phyloP scores from a whole-genome alignment of 257 asterid species.

The Euphrasia confusa region DNA sequence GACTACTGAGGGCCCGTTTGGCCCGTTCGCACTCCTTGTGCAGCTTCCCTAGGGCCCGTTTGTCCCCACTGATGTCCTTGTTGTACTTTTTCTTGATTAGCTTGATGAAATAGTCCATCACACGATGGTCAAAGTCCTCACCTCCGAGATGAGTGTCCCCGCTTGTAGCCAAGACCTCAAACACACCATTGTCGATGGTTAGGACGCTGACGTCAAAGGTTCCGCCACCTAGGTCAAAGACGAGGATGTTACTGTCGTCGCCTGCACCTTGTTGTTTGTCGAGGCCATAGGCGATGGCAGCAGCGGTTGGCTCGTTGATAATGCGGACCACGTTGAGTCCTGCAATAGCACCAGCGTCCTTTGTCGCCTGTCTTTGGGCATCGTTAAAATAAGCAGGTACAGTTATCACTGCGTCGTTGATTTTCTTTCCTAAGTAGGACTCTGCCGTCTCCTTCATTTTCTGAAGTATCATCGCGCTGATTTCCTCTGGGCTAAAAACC shows the following conservation, averaged over 20 bases:
- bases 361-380: no score
- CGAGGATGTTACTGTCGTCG: slow-evolving; percentile 30
- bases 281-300: slow-evolving; percentile 56
- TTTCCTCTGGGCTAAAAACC: slow-evolving; percentile 55
- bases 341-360: slow-evolving; percentile 21
- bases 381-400: slow-evolving; percentile 27
- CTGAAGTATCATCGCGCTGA: slow-evolving; percentile 38
- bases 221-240: no score
- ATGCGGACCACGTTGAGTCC: slow-evolving; percentile 46
- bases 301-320: slow-evolving; percentile 55
- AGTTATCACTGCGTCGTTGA: slow-evolving; percentile 40
- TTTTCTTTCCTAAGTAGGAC: slow-evolving; percentile 44
- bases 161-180: slow-evolving; percentile 51
- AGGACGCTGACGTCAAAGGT: no score
- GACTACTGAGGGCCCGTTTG: slow-evolving; percentile 51
- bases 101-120: no score
- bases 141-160: slow-evolving; percentile 34
- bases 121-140: no score
- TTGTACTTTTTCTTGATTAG: slow-evolving; percentile 24
- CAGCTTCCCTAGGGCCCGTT: slow-evolving; percentile 47
- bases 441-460: slow-evolving; percentile 34
- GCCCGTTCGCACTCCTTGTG: slow-evolving; percentile 51
- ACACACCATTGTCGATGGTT: slow-evolving; percentile 19
- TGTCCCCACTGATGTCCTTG: slow-evolving; percentile 47
- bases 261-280: slow-evolving; percentile 49